Base-by-base conservation (phyloP, 495 filamentous ascomycete species). In the Penicillium arizonense region DNA sequence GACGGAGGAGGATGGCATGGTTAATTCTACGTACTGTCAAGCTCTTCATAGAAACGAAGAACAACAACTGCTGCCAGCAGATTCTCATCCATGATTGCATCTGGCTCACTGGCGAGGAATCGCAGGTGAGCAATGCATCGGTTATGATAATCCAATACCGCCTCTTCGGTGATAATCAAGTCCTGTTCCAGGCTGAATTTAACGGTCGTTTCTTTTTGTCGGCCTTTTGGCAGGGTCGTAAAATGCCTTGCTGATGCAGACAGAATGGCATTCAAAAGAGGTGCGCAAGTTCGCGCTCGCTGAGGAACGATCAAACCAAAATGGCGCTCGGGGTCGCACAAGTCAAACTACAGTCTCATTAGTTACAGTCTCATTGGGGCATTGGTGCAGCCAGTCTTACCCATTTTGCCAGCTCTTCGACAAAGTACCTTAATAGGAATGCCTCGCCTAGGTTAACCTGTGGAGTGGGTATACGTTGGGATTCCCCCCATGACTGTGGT, bases 41-140 rank as follows among this genome's bases (percentile, higher is more conserved):
- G 24, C 44, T 64, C 55, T 51, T 63, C 59, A 23, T 60, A 60
- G 30, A 63, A 63, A 11, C 59, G 45, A 1, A 59, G 41, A 12
- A 56, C 42, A 7, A 63, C 59, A 4, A 55, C 57, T 11, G 59
- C 53, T 8, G 56, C 50, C 11, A 63, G 44, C 14, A 63, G 45
- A 45, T 59, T 63, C 49, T 60, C 59, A 42, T 63, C 68, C 49
- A 63, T 59, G n/a, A 69, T 50, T 10, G 60, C 54, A 26, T 56
- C 47, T 10, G 56, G 44, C 35, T 69, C 59, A 32, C 58, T 47
- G 20, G 55, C 52, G 23, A 62, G 44, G 32, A 55, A 45, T 13
- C 67, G 42, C 10, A 72, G 53, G 34, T 61, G 52, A 3, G 52
- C 37, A 18, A 60, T 60, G 26, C 38, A 56, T 46, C 53, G 47